These are phyloP conservation scores for Populus tremula DNA, from an alignment of 345 rosid genomes.

Conservation along the genomic window DNA sequence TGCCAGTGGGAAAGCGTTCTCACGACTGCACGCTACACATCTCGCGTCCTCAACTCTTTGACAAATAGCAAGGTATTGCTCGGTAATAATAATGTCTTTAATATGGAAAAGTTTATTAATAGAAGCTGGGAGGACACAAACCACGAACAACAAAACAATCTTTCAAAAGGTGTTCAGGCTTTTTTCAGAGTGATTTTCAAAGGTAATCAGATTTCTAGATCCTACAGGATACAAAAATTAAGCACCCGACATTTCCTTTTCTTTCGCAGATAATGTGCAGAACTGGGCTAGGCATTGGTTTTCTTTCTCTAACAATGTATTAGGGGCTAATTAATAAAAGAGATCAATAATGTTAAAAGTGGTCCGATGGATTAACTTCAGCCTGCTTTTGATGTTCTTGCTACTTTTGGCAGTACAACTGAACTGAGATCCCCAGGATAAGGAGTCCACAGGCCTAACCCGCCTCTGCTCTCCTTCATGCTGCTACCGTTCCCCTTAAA, in stretches of 20 bases:
- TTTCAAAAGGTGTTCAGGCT: no score
- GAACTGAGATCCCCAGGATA: constrained; percentile 77
- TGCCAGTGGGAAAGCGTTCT: no score
- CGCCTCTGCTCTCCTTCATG: constrained; percentile 82
- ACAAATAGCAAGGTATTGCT: no score
- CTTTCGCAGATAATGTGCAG: not conserved
- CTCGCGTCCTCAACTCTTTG: no score
- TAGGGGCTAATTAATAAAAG: not conserved
- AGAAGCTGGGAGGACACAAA: no score
- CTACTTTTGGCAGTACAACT: constrained; percentile 61
- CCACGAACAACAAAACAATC: no score
- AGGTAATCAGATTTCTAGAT: not conserved
- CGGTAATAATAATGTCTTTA: no score
- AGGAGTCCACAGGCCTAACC: constrained; percentile 92
- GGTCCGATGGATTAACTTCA: constrained; percentile 21
- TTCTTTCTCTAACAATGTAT: no score
- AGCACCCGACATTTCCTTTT: not conserved
- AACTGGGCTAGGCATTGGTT: not conserved
- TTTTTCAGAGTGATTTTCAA: no score
- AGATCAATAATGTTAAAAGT: not conserved
- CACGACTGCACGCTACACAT: no score
- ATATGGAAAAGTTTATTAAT: no score
- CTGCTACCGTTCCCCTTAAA: constrained; percentile 73
- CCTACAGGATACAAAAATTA: not conserved
- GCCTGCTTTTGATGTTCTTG: constrained; percentile 92